Base-by-base conservation (phyloP, 2,329 filamentous ascomycete genomes). In the Cladophialophora chaetospira region DNA sequence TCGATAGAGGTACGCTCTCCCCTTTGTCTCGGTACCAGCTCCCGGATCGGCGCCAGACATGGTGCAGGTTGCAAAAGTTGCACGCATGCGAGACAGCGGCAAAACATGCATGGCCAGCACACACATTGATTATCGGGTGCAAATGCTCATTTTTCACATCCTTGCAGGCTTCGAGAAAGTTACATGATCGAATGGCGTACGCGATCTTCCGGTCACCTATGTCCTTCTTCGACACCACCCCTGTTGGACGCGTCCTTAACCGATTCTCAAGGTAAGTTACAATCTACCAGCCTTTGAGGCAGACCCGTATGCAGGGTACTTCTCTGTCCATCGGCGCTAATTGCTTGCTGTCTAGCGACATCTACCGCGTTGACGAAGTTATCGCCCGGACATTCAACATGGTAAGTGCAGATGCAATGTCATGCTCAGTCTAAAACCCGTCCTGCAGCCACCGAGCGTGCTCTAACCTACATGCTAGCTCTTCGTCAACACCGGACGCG, bases 171-270 rank as follows among this genome's bases (percentile, higher is more conserved):
- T 97, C 93, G 17, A 85, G 94, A 61, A 99, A 97, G 76, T 81
- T 99, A 55, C 94, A 99, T 71, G 94, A 97, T 75, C 83, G 90
- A 63, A 97, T 99, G 94, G 93, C 93, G 40, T 94, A 88, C 67
- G 91, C 94, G 15, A 97, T 97, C 66, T 99, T 99, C 81, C 84
- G 94, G 65, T 95, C 91, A 33, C 95, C 94, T 53, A 99, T 99
- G 94, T 94, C 86, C 66, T 99, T 99, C 76, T 99, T 99, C 67
- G 95, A 99, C 72, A 96, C 92, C 0, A 99, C 94, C 1, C 94
- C 94, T 2, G 88, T 92, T 61, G 94, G 94, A n/a, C 86, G 95
- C 55, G 97, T 99, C 67, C 79, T 99, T 58, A 99, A 99, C 72
- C 84, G 94, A 53, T 99, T 99, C 73, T 97, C 93, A 13, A 95